Evolutionary conservation across 495 filamentous ascomycete genomes (phyloP).

Genomic region (Aspergillus bridgeri): DNA sequence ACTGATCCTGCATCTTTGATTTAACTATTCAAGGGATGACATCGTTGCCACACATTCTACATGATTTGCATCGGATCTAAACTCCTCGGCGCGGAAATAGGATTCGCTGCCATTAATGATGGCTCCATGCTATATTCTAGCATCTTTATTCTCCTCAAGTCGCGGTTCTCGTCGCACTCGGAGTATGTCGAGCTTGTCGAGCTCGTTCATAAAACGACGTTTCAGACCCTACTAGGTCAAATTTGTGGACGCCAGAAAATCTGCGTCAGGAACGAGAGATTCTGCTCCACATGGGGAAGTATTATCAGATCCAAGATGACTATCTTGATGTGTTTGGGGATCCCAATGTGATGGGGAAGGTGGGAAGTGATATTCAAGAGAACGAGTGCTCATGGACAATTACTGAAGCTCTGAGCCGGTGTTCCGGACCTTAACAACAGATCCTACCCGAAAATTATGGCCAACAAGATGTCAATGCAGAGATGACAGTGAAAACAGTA

Average conservation of each 20-base stretch:
- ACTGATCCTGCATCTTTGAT: too few species aligned
- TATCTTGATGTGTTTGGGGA: constrained; percentile 89
- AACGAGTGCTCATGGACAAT: constrained; percentile 94
- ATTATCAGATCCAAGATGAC: constrained; percentile 92
- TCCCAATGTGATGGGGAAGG: constrained; percentile 85
- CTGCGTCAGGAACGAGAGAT: constrained; percentile 72
- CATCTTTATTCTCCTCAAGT: constrained; percentile 77
- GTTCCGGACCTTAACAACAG: constrained; percentile 66
- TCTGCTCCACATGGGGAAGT: constrained; percentile 82
- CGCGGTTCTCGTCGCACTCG: constrained; percentile 71
- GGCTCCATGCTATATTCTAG: constrained; percentile 76
- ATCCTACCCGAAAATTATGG: constrained; percentile 74
- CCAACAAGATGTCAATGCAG: constrained; percentile 64
- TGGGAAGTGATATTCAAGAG: constrained; percentile 89
- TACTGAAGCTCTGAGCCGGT: constrained; percentile 71
- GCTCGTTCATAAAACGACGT: constrained; percentile 78
- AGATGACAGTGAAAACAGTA: constrained; percentile 34
- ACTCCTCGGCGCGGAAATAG: too few species aligned
- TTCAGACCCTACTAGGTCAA: constrained; percentile 85
- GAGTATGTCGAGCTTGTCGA: constrained; percentile 75
- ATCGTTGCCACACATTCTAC: too few species aligned
- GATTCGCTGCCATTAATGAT: constrained; percentile 89
- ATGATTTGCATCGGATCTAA: too few species aligned
- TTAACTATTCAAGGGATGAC: too few species aligned
- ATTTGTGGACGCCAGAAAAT: constrained; percentile 68